A percentile compares a stretch with the other conserved stretches of the same genome.
These are phyloP conservation scores for Penicillium antarcticum DNA, from an alignment of 495 filamentous ascomycete genomes.

Conservation along the genomic window DNA sequence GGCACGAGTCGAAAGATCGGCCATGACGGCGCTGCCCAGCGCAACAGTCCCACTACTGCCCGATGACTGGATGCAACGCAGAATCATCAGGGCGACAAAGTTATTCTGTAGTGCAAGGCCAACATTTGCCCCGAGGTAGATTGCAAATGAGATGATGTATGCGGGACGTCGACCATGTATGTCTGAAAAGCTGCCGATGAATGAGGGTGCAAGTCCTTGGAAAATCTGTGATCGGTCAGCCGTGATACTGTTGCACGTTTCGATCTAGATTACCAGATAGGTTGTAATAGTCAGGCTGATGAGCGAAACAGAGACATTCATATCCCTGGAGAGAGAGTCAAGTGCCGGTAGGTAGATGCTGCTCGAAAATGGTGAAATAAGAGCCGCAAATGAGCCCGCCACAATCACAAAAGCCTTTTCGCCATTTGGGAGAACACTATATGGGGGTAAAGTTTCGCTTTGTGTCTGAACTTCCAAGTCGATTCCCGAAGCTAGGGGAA, in stretches of 20 bases:
- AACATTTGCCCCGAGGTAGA: constrained; percentile 47
- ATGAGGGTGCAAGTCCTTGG: constrained; percentile 46
- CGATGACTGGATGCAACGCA: constrained; percentile 48
- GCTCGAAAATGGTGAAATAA: constrained; percentile 41
- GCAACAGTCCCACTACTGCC: constrained; percentile 46
- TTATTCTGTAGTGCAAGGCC: constrained; percentile 42
- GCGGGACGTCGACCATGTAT: constrained; percentile 42
- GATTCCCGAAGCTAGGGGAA: neutral
- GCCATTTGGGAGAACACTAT: constrained; percentile 21
- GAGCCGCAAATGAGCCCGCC: constrained; percentile 22
- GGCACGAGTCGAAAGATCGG: constrained; percentile 38
- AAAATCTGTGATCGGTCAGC: constrained; percentile 33
- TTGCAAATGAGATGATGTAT: constrained; percentile 38
- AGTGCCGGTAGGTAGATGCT: constrained; percentile 46
- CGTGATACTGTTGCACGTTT: neutral
- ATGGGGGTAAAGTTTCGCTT: constrained; percentile 12
- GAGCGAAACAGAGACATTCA: constrained; percentile 32
- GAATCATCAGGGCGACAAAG: constrained; percentile 45
- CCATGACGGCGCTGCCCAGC: constrained; percentile 36
- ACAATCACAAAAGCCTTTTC: constrained; percentile 26
- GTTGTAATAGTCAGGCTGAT: constrained; percentile 48
- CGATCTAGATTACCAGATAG: constrained; percentile 31
- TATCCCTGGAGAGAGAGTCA: constrained; percentile 27
- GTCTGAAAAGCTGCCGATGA: constrained; percentile 49
- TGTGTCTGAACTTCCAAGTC: neutral